Evolutionary conservation across 2,329 filamentous ascomycete species (phyloP), one percentile per base, ranked within the genome.

Genomic region (Scleromitrula shiraiana): DNA sequence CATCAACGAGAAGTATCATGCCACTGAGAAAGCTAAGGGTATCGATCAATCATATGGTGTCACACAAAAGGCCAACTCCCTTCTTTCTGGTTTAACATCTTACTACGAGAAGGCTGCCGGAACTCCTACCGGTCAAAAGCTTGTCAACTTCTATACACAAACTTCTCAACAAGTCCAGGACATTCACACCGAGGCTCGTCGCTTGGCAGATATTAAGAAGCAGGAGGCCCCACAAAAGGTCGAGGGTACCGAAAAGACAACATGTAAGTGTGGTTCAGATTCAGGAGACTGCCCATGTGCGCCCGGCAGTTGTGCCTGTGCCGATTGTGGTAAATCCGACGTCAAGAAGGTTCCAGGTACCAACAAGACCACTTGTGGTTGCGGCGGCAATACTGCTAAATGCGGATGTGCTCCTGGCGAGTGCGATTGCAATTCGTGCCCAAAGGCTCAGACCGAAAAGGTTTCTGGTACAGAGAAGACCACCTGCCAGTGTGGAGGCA

Each of bases 71-170:
- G 88, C 87, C 54, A 78, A 73, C 62, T 76, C 70, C 50, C 64
- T 83, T 51, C 70, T 78, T 51, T 78, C 75, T 51, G 85, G 88
- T 27, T 66, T 97, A 52, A 75, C 74, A 67, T 88, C 84, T 10
- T 98, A 97, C 78, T 97, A 96, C 64, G 91, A 97, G 71, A 94
- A 94, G 77, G 91, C 91, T 2, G 73, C 83, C 49, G 83, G 77
- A 65, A 94, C 89, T 0, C 88, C 89, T 8, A 95, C 89, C 1
- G 93, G 93, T 59, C 81, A 90, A 73, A 88, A 85, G 70, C 71
- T 98, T 52, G 85, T 87, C 58, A 74, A 83, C 54, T 98, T 98
- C 71, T 98, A 98, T 70, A 77, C 82, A 7, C 75, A 88, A 58
- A 79, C 86, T 54, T 82, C 85, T 65, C 88, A 88, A 71, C 90